Percentiles rank a stretch among this genome's conserved stretches.
These are phyloP conservation scores for Monosporozyma servazzii DNA, from an alignment of 805 yeast species.

Conservation along the genomic window DNA sequence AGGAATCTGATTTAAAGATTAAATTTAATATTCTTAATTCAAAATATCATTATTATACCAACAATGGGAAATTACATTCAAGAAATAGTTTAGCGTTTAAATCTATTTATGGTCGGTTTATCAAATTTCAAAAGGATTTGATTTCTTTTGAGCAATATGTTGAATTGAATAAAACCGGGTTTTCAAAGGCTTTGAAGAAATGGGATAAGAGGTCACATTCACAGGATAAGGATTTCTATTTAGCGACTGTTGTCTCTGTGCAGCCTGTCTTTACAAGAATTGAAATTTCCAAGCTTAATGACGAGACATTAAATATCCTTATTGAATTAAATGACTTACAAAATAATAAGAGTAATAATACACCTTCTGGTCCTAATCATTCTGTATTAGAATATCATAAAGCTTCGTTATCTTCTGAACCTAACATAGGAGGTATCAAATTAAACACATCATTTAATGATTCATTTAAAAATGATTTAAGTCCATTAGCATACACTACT, in stretches of 20 bases:
- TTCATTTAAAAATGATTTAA: not conserved
- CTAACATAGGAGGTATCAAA: not conserved
- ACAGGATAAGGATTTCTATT: conserved; percentile 84
- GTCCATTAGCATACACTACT: not conserved
- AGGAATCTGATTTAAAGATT: conserved; percentile 77
- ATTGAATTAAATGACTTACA: conserved; percentile 20
- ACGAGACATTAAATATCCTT: conserved; percentile 35
- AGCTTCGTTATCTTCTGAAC: not conserved
- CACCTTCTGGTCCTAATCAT: not conserved
- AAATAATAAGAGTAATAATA: not conserved
- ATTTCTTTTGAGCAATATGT: conserved; percentile 87
- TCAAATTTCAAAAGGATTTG: conserved; percentile 80
- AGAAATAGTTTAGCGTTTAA: conserved; percentile 49
- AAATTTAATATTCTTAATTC: conserved; percentile 67
- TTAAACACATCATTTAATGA: not conserved
- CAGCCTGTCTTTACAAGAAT: conserved; percentile 94
- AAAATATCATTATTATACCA: conserved; percentile 48
- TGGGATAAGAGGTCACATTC: conserved; percentile 97
- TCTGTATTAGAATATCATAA: not conserved
- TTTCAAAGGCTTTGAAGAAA: conserved; percentile 88
- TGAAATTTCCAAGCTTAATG: conserved; percentile 77
- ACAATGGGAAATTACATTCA: conserved; percentile 39
- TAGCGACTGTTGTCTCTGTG: conserved; percentile 86
- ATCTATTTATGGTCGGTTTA: conserved; percentile 79
- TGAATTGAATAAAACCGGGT: conserved; percentile 91